phyloP scores from a whole-genome alignment of 208 protist genomes.

The Leishmania amazonensis region DNA sequence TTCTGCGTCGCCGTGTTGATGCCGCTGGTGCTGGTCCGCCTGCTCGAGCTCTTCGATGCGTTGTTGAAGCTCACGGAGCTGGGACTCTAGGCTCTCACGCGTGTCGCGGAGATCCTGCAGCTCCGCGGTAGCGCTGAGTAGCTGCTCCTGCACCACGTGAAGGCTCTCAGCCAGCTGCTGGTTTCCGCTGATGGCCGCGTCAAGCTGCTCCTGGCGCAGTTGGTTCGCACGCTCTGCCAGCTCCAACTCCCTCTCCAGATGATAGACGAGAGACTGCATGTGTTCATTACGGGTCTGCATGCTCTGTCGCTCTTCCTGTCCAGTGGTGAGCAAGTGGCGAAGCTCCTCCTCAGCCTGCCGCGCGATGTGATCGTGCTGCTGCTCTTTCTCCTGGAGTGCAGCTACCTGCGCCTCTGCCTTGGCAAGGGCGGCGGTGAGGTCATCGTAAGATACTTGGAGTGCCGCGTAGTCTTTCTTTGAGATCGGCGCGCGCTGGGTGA shows the following conservation, averaged over 20 bases:
- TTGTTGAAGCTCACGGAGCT: neutral
- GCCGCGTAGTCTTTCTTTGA: constrained; percentile 23
- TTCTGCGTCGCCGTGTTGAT: neutral
- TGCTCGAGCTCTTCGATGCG: constrained; percentile 6
- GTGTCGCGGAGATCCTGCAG: constrained; percentile 14
- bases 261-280: constrained; percentile 19
- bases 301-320: constrained; percentile 2
- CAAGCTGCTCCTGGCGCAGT: constrained; percentile 34
- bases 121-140: neutral
- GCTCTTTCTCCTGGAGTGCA: constrained; percentile 3
- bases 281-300: constrained; percentile 17
- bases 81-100: constrained; percentile 1
- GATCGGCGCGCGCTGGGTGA: constrained; percentile 26
- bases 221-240: constrained; percentile 22
- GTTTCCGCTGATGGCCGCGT: neutral
- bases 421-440: constrained; percentile 4
- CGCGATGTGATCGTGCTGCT: constrained; percentile 4
- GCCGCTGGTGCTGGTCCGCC: constrained; percentile 4
- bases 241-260: constrained; percentile 29
- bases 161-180: constrained; percentile 13
- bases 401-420: constrained; percentile 17
- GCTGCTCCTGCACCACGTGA: constrained; percentile 3
- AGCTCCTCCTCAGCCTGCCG: constrained; percentile 8
- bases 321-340: constrained; percentile 3
- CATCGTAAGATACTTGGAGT: constrained; percentile 11